Percentiles rank a stretch among this genome's conserved stretches.
These are phyloP conservation scores for Ailanthus altissimus DNA, from an alignment of 345 rosid genomes.

Conservation along the genomic window DNA sequence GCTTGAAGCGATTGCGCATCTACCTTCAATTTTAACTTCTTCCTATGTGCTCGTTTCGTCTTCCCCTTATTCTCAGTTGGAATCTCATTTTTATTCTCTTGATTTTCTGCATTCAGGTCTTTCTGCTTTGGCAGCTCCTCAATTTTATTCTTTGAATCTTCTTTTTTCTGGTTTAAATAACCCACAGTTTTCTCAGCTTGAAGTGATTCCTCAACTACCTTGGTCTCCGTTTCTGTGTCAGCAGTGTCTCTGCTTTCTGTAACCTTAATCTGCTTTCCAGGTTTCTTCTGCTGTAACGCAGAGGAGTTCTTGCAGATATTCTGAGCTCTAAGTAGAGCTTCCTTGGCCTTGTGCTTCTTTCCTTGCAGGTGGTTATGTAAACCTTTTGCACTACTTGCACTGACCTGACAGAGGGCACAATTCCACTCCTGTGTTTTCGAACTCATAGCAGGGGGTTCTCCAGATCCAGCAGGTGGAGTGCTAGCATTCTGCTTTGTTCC, in stretches of 20 bases:
- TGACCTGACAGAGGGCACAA: conserved; percentile 52
- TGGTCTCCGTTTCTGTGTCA: conserved; percentile 10
- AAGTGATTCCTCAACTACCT: conserved; percentile 9
- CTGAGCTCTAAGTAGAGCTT: conserved; percentile 28
- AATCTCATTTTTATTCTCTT: neutral
- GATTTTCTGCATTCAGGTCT: neutral
- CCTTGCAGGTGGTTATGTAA: conserved; percentile 44
- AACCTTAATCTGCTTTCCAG: conserved; percentile 16
- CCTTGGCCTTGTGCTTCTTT: conserved; percentile 46
- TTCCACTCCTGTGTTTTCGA: conserved; percentile 42
- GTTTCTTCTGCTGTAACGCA: conserved; percentile 12
- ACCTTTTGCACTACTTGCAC: conserved; percentile 38
- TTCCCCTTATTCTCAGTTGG: neutral
- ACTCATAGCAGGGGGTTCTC: conserved; percentile 19
- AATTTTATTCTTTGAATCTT: conserved; percentile 9
- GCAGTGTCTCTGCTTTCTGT: neutral
- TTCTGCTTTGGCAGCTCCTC: neutral
- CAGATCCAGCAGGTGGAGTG: conserved; percentile 24
- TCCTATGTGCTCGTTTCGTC: conserved; percentile 19
- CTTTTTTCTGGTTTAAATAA: conserved; percentile 22
- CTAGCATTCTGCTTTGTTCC: conserved; percentile 47
- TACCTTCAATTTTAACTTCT: conserved; percentile 25
- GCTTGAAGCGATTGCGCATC: conserved; percentile 12
- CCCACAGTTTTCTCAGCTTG: conserved; percentile 17
- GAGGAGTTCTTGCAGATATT: conserved; percentile 9